A percentile compares a stretch with the other conserved stretches of the same genome.
These are phyloP conservation scores for Papiliotrema laurentii DNA, from an alignment of 1,284 basidiomycete genomes.

Conservation along the genomic window DNA sequence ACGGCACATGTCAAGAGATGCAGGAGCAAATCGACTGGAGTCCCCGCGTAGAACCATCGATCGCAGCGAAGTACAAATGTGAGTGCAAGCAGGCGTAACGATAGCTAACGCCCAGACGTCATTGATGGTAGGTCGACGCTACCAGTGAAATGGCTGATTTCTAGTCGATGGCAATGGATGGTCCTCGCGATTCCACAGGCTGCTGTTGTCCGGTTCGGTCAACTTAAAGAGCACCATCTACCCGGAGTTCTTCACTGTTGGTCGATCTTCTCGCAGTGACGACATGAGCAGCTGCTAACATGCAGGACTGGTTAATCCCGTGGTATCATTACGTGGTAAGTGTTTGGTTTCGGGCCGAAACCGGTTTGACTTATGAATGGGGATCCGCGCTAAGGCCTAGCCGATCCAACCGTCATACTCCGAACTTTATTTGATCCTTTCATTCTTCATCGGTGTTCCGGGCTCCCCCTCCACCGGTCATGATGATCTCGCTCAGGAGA, in stretches of 20 bases:
- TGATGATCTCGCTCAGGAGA: slow-evolving; percentile 49
- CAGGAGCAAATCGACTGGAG: slow-evolving; percentile 30
- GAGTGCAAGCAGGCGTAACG: slow-evolving; percentile 3
- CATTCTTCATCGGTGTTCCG: slow-evolving; percentile 51
- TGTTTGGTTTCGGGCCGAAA: no score
- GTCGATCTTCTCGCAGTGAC: not conserved
- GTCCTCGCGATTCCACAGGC: slow-evolving; percentile 45
- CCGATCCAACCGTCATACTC: slow-evolving; percentile 52
- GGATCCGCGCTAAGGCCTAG: slow-evolving; percentile 10
- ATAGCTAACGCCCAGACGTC: slow-evolving; percentile 6
- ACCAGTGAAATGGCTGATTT: not conserved
- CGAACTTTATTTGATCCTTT: slow-evolving; percentile 52
- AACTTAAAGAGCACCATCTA: slow-evolving; percentile 50
- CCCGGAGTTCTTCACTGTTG: slow-evolving; percentile 32
- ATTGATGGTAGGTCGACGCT: slow-evolving; percentile 3
- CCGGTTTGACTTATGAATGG: no score
- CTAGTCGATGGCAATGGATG: slow-evolving; percentile 48
- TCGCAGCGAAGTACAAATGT: slow-evolving; percentile 43
- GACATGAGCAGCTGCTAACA: not conserved
- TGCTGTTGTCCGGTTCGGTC: slow-evolving; percentile 47
- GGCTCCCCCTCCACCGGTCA: slow-evolving; percentile 28
- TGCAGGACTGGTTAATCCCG: slow-evolving; percentile 46
- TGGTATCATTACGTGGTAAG: slow-evolving; percentile 51
- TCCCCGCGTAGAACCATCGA: slow-evolving; percentile 27
- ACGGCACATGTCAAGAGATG: slow-evolving; percentile 48